phyloP scores from a whole-genome alignment of 1,139 yeast species.

The Sugiyamaella neomexicana region DNA sequence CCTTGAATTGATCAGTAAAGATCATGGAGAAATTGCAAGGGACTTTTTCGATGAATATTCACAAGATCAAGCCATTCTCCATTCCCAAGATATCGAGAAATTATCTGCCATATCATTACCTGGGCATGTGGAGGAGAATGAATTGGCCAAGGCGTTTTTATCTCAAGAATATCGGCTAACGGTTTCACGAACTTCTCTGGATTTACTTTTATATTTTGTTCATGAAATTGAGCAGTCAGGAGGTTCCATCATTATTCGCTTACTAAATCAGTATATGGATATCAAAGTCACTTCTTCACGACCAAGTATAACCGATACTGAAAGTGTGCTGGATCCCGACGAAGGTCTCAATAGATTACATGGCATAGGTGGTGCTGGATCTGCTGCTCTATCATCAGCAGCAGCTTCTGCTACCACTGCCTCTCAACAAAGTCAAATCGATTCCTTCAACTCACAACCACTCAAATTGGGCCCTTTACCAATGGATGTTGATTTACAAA shows the following conservation, averaged over 20 bases:
- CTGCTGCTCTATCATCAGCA: neutral
- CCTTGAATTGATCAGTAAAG: conserved; percentile 70
- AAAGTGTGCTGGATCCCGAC: conserved; percentile 50
- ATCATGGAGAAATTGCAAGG: conserved; percentile 62
- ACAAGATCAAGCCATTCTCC: conserved; percentile 71
- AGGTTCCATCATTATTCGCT: conserved; percentile 81
- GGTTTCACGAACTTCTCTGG: conserved; percentile 82
- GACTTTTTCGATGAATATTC: conserved; percentile 73
- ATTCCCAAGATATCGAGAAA: conserved; percentile 72
- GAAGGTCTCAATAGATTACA: conserved; percentile 67
- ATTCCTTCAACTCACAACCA: conserved; percentile 65
- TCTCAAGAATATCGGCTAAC: conserved; percentile 70
- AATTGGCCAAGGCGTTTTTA: conserved; percentile 72
- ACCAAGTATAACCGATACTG: conserved; percentile 37
- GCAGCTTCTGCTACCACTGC: neutral
- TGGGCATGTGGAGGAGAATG: conserved; percentile 81
- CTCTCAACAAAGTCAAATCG: conserved; percentile 38
- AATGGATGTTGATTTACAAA: conserved; percentile 76
- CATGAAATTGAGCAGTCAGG: conserved; percentile 94
- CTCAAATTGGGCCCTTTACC: conserved; percentile 84
- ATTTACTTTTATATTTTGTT: conserved; percentile 76
- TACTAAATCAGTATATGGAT: conserved; percentile 82
- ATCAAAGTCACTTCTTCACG: conserved; percentile 53
- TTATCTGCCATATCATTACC: conserved; percentile 73
- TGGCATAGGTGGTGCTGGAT: conserved; percentile 45